Evolutionary conservation across 495 filamentous ascomycete genomes (phyloP), one percentile per base, ranked within the genome.

Genomic region (Filosporella fistucella): DNA sequence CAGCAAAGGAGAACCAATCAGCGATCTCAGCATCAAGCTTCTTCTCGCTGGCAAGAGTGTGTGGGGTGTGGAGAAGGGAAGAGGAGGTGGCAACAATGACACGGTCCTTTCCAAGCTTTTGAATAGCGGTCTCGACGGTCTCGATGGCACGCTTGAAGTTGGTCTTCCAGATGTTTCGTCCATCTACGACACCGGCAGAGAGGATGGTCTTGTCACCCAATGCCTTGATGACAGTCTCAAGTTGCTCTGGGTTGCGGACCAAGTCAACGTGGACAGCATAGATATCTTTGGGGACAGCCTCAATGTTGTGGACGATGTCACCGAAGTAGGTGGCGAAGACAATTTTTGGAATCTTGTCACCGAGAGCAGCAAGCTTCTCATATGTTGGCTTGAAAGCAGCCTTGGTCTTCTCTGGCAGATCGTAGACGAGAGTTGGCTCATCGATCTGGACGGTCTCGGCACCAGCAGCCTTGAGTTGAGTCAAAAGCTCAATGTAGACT

Each of bases 141-240:
- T 87, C 89, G 57, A 96, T 89, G 54, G 91, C 88, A 59, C 78
- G 78, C 77, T 89, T 81, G 69, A 95, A 85, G 80, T 96, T 89
- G 71, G 88, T 95, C 89, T 98, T 97, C 93, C 93, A 98, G 80
- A 98, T 98, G 80, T 98, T 98, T 63, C 93, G 88, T 58, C 93
- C 94, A 61, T 97, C 90, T 54, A 98, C 93, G 56, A 98, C 84
- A 84, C 93, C 93, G 58, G 80, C 81, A 45, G 94, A 97, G 49
- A 98, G 85, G 47, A 82, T 69, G 71, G 96, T 93, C 61, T 87
- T 85, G 52, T 87, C 75, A 58, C 90, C 89, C 44, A 96, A 80
- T 54, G 83, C 78, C 52, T 66, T 72, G 45, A 86, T 63, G 60
- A 96, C 86, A 39, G 80, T 78, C 26, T 89, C 81, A 39, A 98